Base-by-base conservation (phyloP, 352 stramenopile genomes). In the Globisporangium iwayamae region DNA sequence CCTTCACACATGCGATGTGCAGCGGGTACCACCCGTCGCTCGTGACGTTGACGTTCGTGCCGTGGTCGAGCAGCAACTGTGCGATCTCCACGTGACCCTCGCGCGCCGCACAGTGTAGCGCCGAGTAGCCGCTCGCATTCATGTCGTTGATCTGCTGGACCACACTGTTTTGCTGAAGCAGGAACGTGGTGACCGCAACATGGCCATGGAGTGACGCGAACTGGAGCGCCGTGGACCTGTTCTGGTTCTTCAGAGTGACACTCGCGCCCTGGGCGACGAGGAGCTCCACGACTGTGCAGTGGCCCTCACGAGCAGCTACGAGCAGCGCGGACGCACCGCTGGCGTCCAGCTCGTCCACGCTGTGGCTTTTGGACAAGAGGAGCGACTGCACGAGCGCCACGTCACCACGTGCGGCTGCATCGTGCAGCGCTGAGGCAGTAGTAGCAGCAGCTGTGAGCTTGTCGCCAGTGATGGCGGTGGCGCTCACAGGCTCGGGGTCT, bases 1-100 rank as follows among this genome's bases (percentile, higher is more conserved):
- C 45, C 30, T 61, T 66, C 39, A 18, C 38, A 41, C 52, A 60
- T 11, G 61, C 61, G 4, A 30, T 52, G 32, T 61, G 54, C n/a
- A 66, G 41, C 41, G 61, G 61, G 7, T 47, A 41, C 61, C 51
- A 61, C 8, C 61, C 61, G 61, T 66, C 53, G 28, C 22, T 53
- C 14, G 51, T 66, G 25, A 60, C 32, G 10, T 66, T 51, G 1
- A 10, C 28, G n/a, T 66, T 3, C 9, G 61, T 52, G 4, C 52
- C 52, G 28, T 66, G 39, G 41, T 56, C 52, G 43, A 66, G 41
- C 9, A 66, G 30, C 41, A 66, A 10, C 28, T 45, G n/a, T 8
- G 18, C 52, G n/a, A 62, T 30, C 11, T 53, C 61, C 4, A 45
- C 5, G 25, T 25, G 50, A 2, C 41, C 39, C n/a, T 55, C 53